These are phyloP conservation scores for Neofusicoccum parvum DNA, from an alignment of 2,329 filamentous ascomycete species.

Conservation along the genomic window DNA sequence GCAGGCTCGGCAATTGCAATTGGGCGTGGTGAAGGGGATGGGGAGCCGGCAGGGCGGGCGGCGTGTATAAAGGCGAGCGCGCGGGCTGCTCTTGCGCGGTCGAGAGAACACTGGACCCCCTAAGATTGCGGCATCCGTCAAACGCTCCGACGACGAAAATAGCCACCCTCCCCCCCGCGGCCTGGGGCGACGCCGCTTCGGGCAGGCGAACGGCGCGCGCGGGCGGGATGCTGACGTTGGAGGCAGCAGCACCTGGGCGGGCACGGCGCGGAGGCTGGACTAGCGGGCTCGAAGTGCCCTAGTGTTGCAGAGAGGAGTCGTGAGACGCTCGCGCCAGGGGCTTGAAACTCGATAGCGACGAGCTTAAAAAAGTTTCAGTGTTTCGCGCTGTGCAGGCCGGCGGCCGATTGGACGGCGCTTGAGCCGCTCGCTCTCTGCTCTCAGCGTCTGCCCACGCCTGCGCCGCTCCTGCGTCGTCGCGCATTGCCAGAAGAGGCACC, in stretches of 20 bases:
- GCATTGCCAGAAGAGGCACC: constrained; percentile 16
- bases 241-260: not conserved
- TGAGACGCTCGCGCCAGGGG: constrained; percentile 20
- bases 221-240: constrained; percentile 13
- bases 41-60: constrained; percentile 15
- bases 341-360: constrained; percentile 20
- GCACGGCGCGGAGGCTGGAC: constrained; percentile 23
- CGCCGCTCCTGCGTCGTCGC: constrained; percentile 9
- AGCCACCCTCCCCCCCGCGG: not conserved
- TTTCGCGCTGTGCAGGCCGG: constrained; percentile 11
- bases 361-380: constrained; percentile 20
- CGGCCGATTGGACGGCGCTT: constrained; percentile 18
- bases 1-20: constrained; percentile 17
- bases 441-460: constrained; percentile 11
- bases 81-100: not conserved
- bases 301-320: constrained; percentile 17
- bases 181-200: not conserved
- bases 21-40: constrained; percentile 8
- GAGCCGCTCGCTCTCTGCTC: constrained; percentile 18
- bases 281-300: constrained; percentile 9
- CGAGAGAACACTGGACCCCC: not conserved
- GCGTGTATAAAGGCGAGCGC: constrained; percentile 12
- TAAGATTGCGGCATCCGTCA: not conserved
- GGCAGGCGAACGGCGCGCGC: constrained; percentile 10
- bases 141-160: not conserved